Base-by-base conservation (phyloP, 2,329 filamentous ascomycete genomes). In the Microsporum canis region DNA sequence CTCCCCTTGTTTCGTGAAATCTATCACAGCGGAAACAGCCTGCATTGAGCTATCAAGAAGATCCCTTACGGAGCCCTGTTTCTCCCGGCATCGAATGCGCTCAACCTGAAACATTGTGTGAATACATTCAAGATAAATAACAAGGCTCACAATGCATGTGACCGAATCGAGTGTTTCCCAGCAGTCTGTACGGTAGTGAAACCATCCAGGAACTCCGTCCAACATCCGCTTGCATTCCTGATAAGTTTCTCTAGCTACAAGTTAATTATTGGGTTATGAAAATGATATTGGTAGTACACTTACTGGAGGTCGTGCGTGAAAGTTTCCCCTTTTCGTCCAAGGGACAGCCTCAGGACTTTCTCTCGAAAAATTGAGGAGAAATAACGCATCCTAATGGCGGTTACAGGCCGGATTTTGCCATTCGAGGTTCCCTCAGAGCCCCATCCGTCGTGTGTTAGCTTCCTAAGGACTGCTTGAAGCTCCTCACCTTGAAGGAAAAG, bases 1-100 rank as follows among this genome's bases (percentile, higher is more conserved):
- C 14, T 63, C 62, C 49, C 60, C 59, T 23, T 65, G 60, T 55
- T 61, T 67, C 12, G 64, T 62, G 41, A 68, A 62, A 23, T 68
- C 63, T n/a, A 68, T 63, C 39, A 66, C 61, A 3, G 62, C 63
- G 1, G 64, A 65, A 33, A 68, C 59, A 29, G 66, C 58, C 47
- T 68, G 65, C 62, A 68, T 66, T 10, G 66, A 65, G 27, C 62
- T 64, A 36, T 65, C 63, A 23, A 68, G 62, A 38, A 68, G 57
- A 57, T 66, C 65, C 14, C 56, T 63, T 34, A 58, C 64, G 17
- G 61, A 61, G 34, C 58, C 62, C 12, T 57, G 14, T 49, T 61
- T 63, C 43, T 68, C 64, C 23, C 63, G 62, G 12, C 63, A 66
- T 17, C 66, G 65, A 29, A 68, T 66, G 6, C 67, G 64, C 43